phyloP scores from a whole-genome alignment of 768 basidiomycete genomes.

The Russula lepida region DNA sequence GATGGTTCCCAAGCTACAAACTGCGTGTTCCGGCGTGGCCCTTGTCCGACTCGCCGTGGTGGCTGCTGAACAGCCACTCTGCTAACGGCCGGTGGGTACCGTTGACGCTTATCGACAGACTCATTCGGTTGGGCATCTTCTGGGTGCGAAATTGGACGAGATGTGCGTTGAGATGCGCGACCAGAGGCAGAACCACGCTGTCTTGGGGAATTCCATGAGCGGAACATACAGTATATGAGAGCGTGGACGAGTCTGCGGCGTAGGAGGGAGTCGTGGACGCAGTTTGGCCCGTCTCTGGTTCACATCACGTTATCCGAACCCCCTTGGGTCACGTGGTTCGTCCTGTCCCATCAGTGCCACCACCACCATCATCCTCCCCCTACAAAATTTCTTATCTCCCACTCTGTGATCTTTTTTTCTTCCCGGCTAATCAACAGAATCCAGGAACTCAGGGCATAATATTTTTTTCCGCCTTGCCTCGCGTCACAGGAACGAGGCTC shows the following conservation, averaged over 20 bases:
- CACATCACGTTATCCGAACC: neutral
- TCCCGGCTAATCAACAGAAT: neutral
- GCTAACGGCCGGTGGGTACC: conserved; percentile 4
- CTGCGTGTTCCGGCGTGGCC: neutral
- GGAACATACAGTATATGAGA: conserved; percentile 3
- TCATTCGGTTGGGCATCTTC: conserved; percentile 22
- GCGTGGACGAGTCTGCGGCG: neutral
- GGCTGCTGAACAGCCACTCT: neutral
- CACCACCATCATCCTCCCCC: neutral
- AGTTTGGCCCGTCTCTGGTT: neutral
- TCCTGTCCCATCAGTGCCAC: neutral
- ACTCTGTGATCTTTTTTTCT: neutral
- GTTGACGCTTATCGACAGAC: conserved; percentile 7
- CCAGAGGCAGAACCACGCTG: neutral
- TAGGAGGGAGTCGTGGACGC: no score
- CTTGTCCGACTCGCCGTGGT: neutral
- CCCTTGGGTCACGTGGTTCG: neutral
- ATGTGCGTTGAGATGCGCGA: neutral
- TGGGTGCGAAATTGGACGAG: neutral
- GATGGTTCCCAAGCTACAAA: neutral
- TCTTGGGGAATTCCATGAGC: conserved; percentile 2
- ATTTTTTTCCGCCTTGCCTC: neutral
- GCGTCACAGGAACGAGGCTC: neutral
- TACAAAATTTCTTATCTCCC: neutral
- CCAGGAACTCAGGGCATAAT: neutral